A percentile compares a stretch with the other conserved stretches of the same genome.
phyloP scores from a whole-genome alignment of 2,329 filamentous ascomycete species.

The Trichophyton benhamiae region DNA sequence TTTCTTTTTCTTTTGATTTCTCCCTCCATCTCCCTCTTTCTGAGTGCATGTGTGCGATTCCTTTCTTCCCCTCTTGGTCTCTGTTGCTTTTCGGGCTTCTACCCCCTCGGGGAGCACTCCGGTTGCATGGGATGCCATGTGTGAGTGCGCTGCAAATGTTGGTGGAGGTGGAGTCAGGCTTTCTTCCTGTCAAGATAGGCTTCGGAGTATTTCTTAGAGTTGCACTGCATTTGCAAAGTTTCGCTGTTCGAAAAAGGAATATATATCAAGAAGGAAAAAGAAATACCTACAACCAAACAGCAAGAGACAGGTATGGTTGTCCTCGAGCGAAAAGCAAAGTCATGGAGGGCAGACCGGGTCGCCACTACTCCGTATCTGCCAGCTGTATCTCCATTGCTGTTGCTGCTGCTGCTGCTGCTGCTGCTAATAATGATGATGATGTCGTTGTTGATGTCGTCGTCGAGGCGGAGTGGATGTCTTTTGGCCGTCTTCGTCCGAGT shows the following conservation, averaged over 20 bases:
- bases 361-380: background rate
- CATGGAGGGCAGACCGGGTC: background rate
- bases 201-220: conserved; percentile 3
- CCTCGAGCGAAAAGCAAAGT: background rate
- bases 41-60: background rate
- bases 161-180: background rate
- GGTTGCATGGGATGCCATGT: conserved; percentile 3
- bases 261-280: background rate
- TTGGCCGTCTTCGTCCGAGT: background rate
- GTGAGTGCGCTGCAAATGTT: background rate
- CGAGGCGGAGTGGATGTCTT: no score
- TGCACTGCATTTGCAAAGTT: conserved; percentile 3
- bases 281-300: background rate
- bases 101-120: background rate
- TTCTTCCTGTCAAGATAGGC: conserved; percentile 1
- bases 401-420: no score
- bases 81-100: background rate
- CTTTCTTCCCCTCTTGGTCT: background rate
- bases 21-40: no score
- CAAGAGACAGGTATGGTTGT: background rate
- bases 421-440: no score
- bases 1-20: background rate
- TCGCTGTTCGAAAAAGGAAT: background rate
- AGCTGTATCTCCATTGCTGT: background rate
- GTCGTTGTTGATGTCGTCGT: no score